Evolutionary conservation across 1,139 yeast species (phyloP).

Genomic region (Arxiozyma telluris): DNA sequence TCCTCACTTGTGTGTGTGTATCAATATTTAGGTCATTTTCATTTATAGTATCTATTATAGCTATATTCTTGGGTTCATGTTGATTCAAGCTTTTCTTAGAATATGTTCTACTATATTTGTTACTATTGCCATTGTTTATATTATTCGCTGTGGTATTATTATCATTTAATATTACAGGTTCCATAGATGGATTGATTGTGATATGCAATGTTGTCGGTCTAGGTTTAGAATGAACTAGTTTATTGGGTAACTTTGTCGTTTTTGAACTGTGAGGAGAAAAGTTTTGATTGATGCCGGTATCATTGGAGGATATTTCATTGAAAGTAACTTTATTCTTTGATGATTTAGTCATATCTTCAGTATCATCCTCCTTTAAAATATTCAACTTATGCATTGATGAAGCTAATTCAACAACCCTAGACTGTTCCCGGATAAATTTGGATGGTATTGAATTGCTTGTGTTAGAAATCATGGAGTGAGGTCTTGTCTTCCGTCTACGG

Average conservation of each 20-base stretch:
- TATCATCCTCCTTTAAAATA: neutral
- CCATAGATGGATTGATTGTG: conserved; percentile 1
- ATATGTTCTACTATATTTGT: conserved; percentile 1
- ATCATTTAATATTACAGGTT: neutral
- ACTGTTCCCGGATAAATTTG: neutral
- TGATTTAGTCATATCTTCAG: neutral
- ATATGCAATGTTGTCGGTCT: conserved; percentile 7
- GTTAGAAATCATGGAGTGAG: conserved; percentile 2
- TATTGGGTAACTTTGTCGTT: neutral
- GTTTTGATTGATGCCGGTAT: neutral
- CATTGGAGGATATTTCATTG: neutral
- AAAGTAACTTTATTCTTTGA: neutral
- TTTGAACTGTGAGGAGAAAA: neutral
- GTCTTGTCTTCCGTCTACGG: neutral
- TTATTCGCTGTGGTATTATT: neutral
- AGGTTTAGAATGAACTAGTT: conserved; percentile 1
- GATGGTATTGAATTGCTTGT: neutral
- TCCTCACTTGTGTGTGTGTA: neutral
- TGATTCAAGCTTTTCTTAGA: conserved; percentile 4
- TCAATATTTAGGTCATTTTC: neutral
- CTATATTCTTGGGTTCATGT: conserved; percentile 3
- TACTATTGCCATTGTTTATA: neutral
- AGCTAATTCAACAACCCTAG: neutral
- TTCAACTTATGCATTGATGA: neutral
- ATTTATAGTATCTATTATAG: neutral